Evolutionary conservation across 495 filamentous ascomycete genomes (phyloP), one percentile per base, ranked within the genome.

Genomic region (Aspergillus nanangensis): DNA sequence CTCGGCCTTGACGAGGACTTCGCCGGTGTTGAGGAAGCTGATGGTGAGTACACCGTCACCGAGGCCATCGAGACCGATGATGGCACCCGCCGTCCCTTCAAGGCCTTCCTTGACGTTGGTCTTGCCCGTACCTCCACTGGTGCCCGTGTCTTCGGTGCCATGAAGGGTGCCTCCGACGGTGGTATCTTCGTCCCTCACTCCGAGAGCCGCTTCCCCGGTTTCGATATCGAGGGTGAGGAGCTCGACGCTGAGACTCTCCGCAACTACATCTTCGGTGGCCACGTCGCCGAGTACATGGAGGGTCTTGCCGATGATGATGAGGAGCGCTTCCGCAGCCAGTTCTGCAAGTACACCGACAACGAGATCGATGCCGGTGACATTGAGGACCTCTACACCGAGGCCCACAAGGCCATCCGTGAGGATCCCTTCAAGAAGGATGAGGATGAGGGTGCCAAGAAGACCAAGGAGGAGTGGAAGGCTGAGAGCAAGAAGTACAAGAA

Each of bases 281-380:
- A 99, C 81, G 86, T 99, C 53, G 88, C 90, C 51, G 93, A 99
- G 82, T 99, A 97, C 81, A 99, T 99, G 93, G 93, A 99, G 86
- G 92, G 83, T 34, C 87, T 99, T 56, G 94, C 94, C 68, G 93
- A 99, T 68, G 93, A 99, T 69, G 93, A 99, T 69, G 93, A 99
- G 86, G 93, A 99, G 81, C 90, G 93, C 69, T 99, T 88, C 85
- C 92, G 90, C 81, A 82, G 81, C 58, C 93, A 97, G 79, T 98
- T 99, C 86, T 72, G 82, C 69, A 82, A 90, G 72, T 99, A 99
- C 80, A 84, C 95, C 54, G 93, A 97, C 65, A 86, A 95, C 61
- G 94, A 92, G 54, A 71, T 97, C 51, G 93, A 97, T 75, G 92
- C 93, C 45, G 94, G 96, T 66, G 89, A 89, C 53, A 79, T 99